Base-by-base conservation (phyloP, 169 alveolate genomes). In the Plasmodium berghei region DNA sequence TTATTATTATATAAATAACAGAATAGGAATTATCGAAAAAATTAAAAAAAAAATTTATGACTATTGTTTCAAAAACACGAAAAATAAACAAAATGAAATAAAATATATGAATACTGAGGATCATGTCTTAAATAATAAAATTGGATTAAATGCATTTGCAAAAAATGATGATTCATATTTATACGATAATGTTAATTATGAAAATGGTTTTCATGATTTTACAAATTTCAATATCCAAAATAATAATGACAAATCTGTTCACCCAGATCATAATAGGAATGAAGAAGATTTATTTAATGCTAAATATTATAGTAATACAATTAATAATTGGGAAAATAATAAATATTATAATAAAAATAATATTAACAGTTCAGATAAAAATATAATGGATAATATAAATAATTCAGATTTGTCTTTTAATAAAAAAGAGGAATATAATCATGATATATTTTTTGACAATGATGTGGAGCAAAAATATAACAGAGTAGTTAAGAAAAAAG, bases 11-110 rank as follows among this genome's bases (percentile, higher is more conserved):
- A 48, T 86, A 14, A 59, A 55, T 49, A 86, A 66, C 62, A 69
- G 91, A 26, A 40, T 61, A 20, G 91, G 91, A 6, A 71, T 86
- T 9, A 86, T 86, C 28, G 91, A 86, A 63, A 63, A 72, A 24
- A 20, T 56, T 8, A 86, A 71, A 72, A 58, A 45, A 14, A 58
- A 86, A 54, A 86, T 86, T 70, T 63, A 28, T 20, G 14, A 54
- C 18, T 59, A 70, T 26, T 46, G 59, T 26, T 69, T 26, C 24
- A 18, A 22, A 24, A 63, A 12, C 16, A n/a, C 4, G 22, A 10
- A 6, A 22, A 18, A 1, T 22, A 2, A 8, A 24, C 46, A n/a
- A 61, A 22, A 0, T 58, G 9, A 16, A 16, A 58, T 9, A 10
- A 2, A 18, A 34, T 66, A 22, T 49, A n/a, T 12, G 16, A 9